Evolutionary conservation across 2,329 filamentous ascomycete genomes (phyloP).

Genomic region (Cladophialophora yegresii): DNA sequence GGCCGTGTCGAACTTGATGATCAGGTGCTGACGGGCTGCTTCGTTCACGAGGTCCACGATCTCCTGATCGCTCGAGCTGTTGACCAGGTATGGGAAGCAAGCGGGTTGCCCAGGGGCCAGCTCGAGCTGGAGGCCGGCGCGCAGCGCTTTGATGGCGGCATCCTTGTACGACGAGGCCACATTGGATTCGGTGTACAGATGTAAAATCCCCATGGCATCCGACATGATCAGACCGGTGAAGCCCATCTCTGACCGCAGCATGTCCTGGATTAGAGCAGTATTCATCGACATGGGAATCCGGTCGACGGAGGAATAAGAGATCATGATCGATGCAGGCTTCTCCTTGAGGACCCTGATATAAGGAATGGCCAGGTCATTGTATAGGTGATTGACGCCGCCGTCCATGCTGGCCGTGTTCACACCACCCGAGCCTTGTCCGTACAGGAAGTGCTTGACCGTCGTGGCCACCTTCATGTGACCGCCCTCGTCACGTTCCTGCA

Average conservation of each 20-base stretch:
- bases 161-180: constrained; percentile 9
- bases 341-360: constrained; percentile 10
- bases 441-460: constrained; percentile 11
- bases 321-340: constrained; percentile 4
- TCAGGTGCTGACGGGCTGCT: constrained; percentile 7
- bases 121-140: constrained; percentile 4
- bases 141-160: constrained; percentile 7
- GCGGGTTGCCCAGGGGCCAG: constrained; percentile 8
- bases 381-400: constrained; percentile 9
- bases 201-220: constrained; percentile 1
- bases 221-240: constrained; percentile 12
- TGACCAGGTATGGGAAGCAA: constrained; percentile 10
- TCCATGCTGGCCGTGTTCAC: constrained; percentile 13
- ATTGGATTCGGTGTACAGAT: constrained; percentile 9
- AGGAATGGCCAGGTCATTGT: constrained; percentile 10
- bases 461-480: constrained; percentile 6
- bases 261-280: not conserved
- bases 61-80: constrained; percentile 5
- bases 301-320: not conserved
- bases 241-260: constrained; percentile 12
- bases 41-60: constrained; percentile 6
- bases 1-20: constrained; percentile 14
- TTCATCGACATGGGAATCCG: not conserved
- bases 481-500: not conserved
- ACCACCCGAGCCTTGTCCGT: constrained; percentile 3